Conservation (phyloP, 768 basidiomycete genomes). For the Jaapia argillacea region DNA sequence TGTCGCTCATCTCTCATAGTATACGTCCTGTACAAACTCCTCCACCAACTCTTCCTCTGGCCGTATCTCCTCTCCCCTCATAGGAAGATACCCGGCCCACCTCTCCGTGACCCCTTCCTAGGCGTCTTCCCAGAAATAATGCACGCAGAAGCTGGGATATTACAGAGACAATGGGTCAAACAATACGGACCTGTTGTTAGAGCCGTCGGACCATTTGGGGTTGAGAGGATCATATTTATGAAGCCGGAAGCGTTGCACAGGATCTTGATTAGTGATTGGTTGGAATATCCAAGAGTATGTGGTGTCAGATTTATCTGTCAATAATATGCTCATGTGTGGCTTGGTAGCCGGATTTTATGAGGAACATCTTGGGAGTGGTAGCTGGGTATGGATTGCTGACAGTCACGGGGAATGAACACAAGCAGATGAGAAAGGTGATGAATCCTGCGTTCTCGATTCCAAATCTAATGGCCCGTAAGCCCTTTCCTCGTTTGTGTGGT, state of each 20-base stretch:
- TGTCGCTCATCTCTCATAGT: background rate
- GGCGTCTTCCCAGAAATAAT: constrained; percentile 32
- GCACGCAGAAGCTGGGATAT: constrained; percentile 27
- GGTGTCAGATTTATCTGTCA: too few relatives aligned
- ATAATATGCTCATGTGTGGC: too few relatives aligned
- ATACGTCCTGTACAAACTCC: constrained; percentile 1
- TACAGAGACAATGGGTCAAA: constrained; percentile 7
- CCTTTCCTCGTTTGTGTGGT: too few relatives aligned
- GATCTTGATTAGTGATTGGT: constrained; percentile 8
- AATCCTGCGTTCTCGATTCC: constrained; percentile 41
- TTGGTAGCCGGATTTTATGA: constrained; percentile 9
- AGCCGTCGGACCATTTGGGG: constrained; percentile 9
- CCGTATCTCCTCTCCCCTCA: constrained; percentile 28
- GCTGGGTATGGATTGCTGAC: constrained; percentile 36
- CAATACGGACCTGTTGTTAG: constrained; percentile 7
- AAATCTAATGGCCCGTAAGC: constrained; percentile 28
- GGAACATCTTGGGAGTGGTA: constrained; percentile 7
- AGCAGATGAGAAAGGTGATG: constrained; percentile 39
- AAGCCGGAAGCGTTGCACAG: constrained; percentile 7
- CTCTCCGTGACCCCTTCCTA: constrained; percentile 20
- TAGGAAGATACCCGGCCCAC: constrained; percentile 27
- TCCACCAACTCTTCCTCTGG: constrained; percentile 22
- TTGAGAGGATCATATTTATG: constrained; percentile 8
- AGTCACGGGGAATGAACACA: constrained; percentile 38
- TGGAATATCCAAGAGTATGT: constrained; percentile 9